phyloP scores from a whole-genome alignment of 257 asterid species.

The Scutellaria baicalensis region DNA sequence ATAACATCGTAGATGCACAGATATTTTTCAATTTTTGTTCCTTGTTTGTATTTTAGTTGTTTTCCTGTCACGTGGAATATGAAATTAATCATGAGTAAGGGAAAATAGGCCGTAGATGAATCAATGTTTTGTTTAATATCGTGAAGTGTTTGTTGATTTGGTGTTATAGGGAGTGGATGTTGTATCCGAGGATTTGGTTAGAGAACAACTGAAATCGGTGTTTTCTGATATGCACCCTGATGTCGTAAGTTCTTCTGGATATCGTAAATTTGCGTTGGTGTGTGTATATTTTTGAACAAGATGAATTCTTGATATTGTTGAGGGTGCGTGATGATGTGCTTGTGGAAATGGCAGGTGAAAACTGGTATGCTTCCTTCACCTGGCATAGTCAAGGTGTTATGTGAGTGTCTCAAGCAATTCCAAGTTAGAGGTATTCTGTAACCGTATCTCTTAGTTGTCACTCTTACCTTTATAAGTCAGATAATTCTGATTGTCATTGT shows the following conservation, averaged over 20 bases:
- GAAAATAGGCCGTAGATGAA: background rate
- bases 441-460: background rate
- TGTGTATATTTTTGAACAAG: background rate
- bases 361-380: constrained; percentile 96
- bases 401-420: constrained; percentile 66
- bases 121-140: background rate
- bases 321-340: background rate
- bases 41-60: background rate
- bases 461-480: background rate
- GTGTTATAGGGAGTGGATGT: constrained; percentile 58
- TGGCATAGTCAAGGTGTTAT: constrained; percentile 62
- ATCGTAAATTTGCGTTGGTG: background rate
- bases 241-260: constrained; percentile 52
- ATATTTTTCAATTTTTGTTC: background rate
- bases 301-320: background rate
- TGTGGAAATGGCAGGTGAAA: constrained; percentile 69
- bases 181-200: constrained; percentile 56
- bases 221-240: constrained; percentile 89
- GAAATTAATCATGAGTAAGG: background rate
- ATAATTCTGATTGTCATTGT: background rate
- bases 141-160: constrained; percentile 7
- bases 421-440: constrained; percentile 53
- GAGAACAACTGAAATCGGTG: constrained; percentile 76
- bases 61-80: background rate
- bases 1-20: background rate